Evolutionary conservation across 1,139 yeast genomes (phyloP).

Genomic region (Blastobotrys elegans): DNA sequence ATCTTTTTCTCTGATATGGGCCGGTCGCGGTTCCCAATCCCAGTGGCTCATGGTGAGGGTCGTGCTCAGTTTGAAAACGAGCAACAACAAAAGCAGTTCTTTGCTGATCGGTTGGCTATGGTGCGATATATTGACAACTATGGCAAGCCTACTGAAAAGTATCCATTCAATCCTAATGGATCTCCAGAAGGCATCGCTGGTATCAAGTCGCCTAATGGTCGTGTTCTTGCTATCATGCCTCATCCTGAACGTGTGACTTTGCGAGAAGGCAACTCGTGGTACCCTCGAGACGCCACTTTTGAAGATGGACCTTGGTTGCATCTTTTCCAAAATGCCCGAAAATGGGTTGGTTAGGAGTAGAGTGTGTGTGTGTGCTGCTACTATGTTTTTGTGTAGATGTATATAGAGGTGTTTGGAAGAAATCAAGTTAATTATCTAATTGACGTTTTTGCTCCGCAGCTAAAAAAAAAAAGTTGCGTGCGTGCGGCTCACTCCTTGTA

Average conservation of each 20-base stretch:
- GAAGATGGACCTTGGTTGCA: constrained; percentile 86
- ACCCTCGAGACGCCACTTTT: constrained; percentile 50
- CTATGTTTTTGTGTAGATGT: no score
- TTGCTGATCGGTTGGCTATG: constrained; percentile 51
- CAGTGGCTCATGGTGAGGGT: constrained; percentile 99
- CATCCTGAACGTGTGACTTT: constrained; percentile 96
- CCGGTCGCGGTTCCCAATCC: constrained; percentile 89
- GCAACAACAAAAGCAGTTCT: constrained; percentile 41
- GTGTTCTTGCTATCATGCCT: constrained; percentile 98
- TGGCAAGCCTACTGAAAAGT: constrained; percentile 73
- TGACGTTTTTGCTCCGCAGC: no score
- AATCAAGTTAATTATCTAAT: no score
- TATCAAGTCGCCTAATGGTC: constrained; percentile 81
- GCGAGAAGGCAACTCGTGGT: constrained; percentile 86
- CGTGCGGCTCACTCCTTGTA: no score
- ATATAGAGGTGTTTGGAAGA: no score
- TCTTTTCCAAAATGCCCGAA: constrained; percentile 87
- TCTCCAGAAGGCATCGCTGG: constrained; percentile 93
- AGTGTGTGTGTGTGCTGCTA: no score
- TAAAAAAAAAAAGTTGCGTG: no score
- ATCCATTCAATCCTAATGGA: constrained; percentile 96
- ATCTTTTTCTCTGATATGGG: constrained; percentile 87
- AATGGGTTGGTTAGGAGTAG: constrained; percentile 80
- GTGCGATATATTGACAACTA: constrained; percentile 86
- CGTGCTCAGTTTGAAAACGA: constrained; percentile 62